Base-by-base conservation (phyloP, 2,329 filamentous ascomycete species). In the Exophiala bonariae region DNA sequence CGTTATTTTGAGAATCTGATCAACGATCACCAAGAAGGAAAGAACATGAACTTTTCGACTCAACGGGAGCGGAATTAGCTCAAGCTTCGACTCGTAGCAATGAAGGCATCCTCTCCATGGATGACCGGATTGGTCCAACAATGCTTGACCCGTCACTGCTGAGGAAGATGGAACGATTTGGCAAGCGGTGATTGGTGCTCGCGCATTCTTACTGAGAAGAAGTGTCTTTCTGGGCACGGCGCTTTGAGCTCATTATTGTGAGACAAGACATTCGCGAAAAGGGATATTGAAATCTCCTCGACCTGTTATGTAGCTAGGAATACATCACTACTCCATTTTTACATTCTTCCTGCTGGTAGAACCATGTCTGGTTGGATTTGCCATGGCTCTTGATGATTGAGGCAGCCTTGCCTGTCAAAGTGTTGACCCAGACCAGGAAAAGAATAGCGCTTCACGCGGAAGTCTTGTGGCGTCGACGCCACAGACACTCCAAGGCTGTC, bases 191-290 rank as follows among this genome's bases (percentile, higher is more conserved):
- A 48, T 30, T 44, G 49, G 47, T 55, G 49, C 47, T 52, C 46
- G 49, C 49, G 43, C 37, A 46, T 41, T 34, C 37, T 34, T 23
- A 14, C 32, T 33, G 11, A 42, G n/a, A 26, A 34, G 18, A 23
- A 40, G 39, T 44, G 26, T 44, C 16, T 19, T 13, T 23, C 23
- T n/a, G n/a, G 40, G 35, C 41, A 33, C 33, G 19, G 42, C 53
- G 53, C 42, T 54, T n/a, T 41, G 53, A 56, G 53, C 50, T 56
- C 50, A 44, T 49, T 45, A 36, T 41, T 45, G 37, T 34, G 26
- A 17, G 38, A 34, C 22, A 20, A 31, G 30, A 19, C 35, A 16
- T 34, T 18, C 32, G 17, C 13, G 13, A 18, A 18, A 34, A 28
- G 17, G 10, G 38, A 36, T 22, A 33, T 31, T 30, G 43, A 45